Conservation (phyloP, 257 asterid genomes). For the Misopates orontium region DNA sequence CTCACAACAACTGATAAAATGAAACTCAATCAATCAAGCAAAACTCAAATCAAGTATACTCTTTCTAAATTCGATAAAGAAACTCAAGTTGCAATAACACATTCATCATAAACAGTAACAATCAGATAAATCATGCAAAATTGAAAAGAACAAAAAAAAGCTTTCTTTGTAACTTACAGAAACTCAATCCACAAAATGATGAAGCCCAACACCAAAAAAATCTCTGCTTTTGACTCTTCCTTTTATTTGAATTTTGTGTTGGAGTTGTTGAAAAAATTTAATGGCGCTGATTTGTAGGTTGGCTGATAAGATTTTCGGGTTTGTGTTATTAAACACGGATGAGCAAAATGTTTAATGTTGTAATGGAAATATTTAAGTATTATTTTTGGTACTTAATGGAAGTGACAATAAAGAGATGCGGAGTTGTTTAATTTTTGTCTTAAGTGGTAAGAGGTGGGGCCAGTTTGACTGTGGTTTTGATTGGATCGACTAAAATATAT, state of each 20-base stretch:
- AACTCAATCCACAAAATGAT: background rate
- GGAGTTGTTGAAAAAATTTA: background rate
- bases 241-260: background rate
- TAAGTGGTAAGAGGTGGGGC: too few species aligned
- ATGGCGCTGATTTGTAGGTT: slow-evolving; percentile 14
- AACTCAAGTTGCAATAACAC: background rate
- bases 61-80: background rate
- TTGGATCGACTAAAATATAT: too few species aligned
- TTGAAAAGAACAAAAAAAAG: background rate
- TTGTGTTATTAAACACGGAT: too few species aligned
- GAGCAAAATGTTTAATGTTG: too few species aligned
- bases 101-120: background rate
- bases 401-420: too few species aligned
- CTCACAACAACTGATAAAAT: background rate
- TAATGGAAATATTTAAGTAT: too few species aligned
- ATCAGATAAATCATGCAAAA: background rate
- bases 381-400: too few species aligned
- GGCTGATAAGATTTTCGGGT: background rate
- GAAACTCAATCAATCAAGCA: background rate
- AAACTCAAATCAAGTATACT: background rate
- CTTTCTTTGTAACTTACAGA: background rate
- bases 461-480: too few species aligned
- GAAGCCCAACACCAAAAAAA: background rate
- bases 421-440: too few species aligned
- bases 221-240: background rate